Conservation (phyloP, 345 rosid species). For the Mangifera indica region DNA sequence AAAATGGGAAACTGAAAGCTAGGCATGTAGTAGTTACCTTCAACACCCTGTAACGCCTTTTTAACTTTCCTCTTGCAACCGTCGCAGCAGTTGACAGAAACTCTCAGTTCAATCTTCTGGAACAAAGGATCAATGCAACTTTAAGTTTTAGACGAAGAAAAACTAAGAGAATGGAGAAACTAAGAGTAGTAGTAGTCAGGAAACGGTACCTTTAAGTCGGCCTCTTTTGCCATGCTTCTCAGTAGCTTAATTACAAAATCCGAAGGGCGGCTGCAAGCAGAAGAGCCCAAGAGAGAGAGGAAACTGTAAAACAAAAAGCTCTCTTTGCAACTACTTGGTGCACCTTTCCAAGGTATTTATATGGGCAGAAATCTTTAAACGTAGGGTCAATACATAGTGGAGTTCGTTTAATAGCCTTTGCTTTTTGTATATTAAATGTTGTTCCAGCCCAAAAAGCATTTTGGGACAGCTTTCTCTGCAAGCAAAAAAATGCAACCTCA, state of each 20-base stretch:
- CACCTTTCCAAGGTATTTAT: conserved; percentile 34
- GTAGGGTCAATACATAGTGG: conserved; percentile 18
- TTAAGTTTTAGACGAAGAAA: not conserved
- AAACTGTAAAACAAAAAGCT: not conserved
- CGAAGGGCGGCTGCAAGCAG: not conserved
- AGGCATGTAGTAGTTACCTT: conserved; percentile 36
- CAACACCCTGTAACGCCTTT: conserved; percentile 43
- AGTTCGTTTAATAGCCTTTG: conserved; percentile 19
- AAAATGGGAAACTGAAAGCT: not conserved
- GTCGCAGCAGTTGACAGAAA: conserved; percentile 56
- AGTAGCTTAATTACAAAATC: not conserved
- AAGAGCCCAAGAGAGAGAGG: not conserved
- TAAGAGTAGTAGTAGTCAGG: not conserved
- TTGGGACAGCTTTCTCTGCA: conserved; percentile 41
- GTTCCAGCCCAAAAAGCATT: conserved; percentile 41
- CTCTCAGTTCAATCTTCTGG: conserved; percentile 62
- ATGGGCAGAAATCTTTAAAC: conserved; percentile 6
- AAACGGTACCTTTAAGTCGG: conserved; percentile 40
- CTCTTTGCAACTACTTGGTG: conserved; percentile 11
- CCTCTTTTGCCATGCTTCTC: conserved; percentile 47
- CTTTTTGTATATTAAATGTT: not conserved
- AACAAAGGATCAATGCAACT: conserved; percentile 7
- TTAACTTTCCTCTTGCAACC: conserved; percentile 68
- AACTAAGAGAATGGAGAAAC: not conserved
- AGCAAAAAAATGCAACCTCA: conserved; percentile 26